Percentiles rank a stretch among this genome's conserved stretches.
Evolutionary conservation across 176 grass and related monocot genomes (phyloP).

Genomic region (barley (Hordeum vulgare)): DNA sequence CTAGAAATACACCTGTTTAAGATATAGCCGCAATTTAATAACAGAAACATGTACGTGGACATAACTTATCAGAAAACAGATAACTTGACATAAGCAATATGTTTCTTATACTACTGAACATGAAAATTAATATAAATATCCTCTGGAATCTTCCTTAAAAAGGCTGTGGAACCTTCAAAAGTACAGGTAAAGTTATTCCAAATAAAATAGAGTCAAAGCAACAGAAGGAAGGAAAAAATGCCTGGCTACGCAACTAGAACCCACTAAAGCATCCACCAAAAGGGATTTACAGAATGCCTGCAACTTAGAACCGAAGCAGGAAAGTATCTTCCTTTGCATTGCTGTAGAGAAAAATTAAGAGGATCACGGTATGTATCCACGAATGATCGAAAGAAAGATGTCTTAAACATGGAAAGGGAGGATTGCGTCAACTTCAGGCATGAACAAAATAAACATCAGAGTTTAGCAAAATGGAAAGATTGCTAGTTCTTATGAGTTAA

Average conservation of each 20-base stretch:
- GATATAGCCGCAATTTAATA: slow-evolving; percentile 11
- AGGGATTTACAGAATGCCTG: not conserved
- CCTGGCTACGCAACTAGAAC: not conserved
- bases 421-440: slow-evolving; percentile 3
- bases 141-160: not conserved
- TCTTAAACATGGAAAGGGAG: not conserved
- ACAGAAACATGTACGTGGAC: not conserved
- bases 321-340: not conserved
- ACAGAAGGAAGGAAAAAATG: not conserved
- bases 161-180: slow-evolving; percentile 3
- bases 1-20: slow-evolving; percentile 77
- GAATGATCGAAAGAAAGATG: slow-evolving; percentile 1
- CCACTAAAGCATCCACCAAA: not conserved
- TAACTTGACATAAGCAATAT: not conserved
- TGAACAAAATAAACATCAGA: slow-evolving; percentile 14
- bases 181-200: not conserved
- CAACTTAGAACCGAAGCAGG: not conserved
- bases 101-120: not conserved
- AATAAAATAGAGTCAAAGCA: not conserved
- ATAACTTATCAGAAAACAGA: not conserved
- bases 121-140: slow-evolving; percentile 3
- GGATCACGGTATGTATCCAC: not conserved
- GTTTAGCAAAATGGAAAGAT: slow-evolving; percentile 11
- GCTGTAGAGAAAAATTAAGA: not conserved
- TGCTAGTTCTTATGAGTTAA: not conserved